phyloP scores from a whole-genome alignment of 1,284 basidiomycete genomes.

The Trametes sp. region DNA sequence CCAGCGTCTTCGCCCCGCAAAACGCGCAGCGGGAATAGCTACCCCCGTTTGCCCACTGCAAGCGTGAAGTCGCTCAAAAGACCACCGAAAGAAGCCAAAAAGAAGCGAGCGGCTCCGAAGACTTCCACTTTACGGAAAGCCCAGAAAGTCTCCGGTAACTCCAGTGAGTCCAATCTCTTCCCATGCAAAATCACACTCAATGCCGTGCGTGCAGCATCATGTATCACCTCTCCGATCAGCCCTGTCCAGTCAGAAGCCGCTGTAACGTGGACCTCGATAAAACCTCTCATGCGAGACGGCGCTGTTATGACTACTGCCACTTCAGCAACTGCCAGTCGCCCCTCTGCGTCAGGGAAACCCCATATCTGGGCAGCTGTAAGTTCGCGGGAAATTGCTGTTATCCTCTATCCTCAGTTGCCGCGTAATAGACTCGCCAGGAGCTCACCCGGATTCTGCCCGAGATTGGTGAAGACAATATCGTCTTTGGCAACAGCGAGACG shows the following conservation, averaged over 20 bases:
- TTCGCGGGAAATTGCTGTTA: background rate
- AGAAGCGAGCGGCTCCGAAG: background rate
- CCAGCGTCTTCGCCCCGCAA: background rate
- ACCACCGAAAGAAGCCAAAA: background rate
- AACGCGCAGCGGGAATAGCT: constrained; percentile 8
- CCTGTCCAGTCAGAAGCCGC: background rate
- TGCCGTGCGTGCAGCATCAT: background rate
- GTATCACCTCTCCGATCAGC: constrained; percentile 1
- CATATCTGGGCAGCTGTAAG: constrained; percentile 14
- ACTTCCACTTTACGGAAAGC: background rate
- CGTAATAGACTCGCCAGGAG: constrained; percentile 29
- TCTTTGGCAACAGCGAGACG: constrained; percentile 21
- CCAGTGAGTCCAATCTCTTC: too few species aligned
- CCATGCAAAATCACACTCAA: background rate
- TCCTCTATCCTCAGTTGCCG: background rate
- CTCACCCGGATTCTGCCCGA: constrained; percentile 27
- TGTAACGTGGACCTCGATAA: background rate
- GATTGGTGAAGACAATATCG: constrained; percentile 15
- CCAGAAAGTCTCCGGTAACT: background rate
- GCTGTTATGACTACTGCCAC: background rate
- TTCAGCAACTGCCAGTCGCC: background rate
- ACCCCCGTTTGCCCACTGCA: background rate
- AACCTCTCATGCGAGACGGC: background rate
- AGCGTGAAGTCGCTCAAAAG: background rate
- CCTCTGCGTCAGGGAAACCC: background rate